Evolutionary conservation across 1,284 basidiomycete species (phyloP).

Genomic region (Trametes sp.): DNA sequence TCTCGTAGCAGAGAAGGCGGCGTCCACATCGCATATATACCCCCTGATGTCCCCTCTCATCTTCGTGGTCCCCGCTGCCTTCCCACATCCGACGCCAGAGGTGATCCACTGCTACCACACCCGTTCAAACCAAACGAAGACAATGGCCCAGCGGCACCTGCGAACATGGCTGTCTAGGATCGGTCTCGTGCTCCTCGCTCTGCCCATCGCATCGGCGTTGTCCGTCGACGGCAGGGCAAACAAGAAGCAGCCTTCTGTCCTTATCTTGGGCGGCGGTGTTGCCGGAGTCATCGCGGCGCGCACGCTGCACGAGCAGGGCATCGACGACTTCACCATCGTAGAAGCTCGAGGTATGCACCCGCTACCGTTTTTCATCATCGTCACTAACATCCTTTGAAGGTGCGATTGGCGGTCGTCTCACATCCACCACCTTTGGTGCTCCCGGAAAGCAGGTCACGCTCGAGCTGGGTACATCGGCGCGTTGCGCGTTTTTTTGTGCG

Average conservation of each 20-base stretch:
- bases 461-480: conserved; percentile 49
- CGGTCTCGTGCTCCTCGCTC: neutral
- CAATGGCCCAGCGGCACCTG: too few relatives aligned
- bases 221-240: conserved; percentile 4
- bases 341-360: conserved; percentile 52
- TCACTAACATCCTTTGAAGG: conserved; percentile 1
- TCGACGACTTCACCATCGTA: conserved; percentile 64
- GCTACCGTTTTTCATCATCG: neutral
- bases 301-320: conserved; percentile 59
- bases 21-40: too few relatives aligned
- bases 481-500: neutral
- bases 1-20: too few relatives aligned
- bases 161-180: neutral
- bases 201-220: neutral
- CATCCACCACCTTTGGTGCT: conserved; percentile 50
- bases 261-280: conserved; percentile 69
- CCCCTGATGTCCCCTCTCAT: too few relatives aligned
- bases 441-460: conserved; percentile 48
- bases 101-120: too few relatives aligned
- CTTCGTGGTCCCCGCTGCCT: too few relatives aligned
- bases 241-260: conserved; percentile 42
- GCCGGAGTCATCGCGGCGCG: conserved; percentile 71
- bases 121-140: too few relatives aligned
- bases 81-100: too few relatives aligned
- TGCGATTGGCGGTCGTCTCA: conserved; percentile 69